Base-by-base conservation (phyloP, 106 monocot genomes). In the Posidonia australis region DNA sequence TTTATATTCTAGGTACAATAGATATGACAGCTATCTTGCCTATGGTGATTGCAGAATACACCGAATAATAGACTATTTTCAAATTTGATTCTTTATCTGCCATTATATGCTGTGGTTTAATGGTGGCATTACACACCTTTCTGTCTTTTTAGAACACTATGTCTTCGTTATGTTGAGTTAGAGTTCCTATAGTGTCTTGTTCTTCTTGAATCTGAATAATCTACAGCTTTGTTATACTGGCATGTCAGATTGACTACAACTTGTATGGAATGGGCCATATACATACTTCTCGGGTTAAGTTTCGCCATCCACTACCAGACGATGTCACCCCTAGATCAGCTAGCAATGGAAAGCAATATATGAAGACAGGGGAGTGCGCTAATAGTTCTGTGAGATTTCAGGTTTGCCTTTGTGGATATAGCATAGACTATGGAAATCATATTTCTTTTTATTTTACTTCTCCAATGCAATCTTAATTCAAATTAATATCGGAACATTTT, bases 251-350 rank as follows among this genome's bases (percentile, higher is more conserved):
- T 58, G 94, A 96, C 69, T 82, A 84, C 55, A 96, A 96, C 68
- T 84, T 96, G 66, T 82, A 86, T 79, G 94, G 94, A 64, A 96
- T 96, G 94, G 49, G 87, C 72, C 84, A 84, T 68, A 54, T 96
- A 71, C 94, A 87, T 70, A 56, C 73, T 27, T 80, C 82, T 68
- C 78, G 75, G n/a, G 56, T 90, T 71, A 87, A 82, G 29, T 90
- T 96, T 67, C 82, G 94, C 45, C 72, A 60, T 62, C 90, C 94
- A 53, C 44, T 87, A 44, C 80, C 82, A 20, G 74, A 83, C 70
- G 41, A 19, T 30, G 67, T 74, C 58, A 25, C 54, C 12, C 56
- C 72, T 14, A 77, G 66, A 54, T 60, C 17, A 66, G 18, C 54
- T 73, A 56, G 19, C 60, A 19, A 44, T 62, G 57, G 51, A 18